Base-by-base conservation (phyloP, 2,329 filamentous ascomycete genomes). In the Fusarium hostae region DNA sequence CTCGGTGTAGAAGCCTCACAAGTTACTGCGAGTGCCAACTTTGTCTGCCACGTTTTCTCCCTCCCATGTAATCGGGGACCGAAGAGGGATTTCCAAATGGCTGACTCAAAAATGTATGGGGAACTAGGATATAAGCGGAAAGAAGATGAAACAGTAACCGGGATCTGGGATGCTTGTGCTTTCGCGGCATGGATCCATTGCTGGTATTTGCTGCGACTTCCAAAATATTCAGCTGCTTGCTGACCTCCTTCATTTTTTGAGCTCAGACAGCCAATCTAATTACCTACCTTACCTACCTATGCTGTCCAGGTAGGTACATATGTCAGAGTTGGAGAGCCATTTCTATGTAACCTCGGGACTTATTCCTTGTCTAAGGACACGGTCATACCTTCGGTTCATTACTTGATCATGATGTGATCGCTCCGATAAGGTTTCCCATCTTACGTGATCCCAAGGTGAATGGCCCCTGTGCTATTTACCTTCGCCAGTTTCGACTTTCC, bases 71-170 rank as follows among this genome's bases (percentile, higher is more conserved):
- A 57, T 51, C 65, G 40, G 63, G 58, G 55, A 62, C 26, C 40
- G 37, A 34, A 50, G 55, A 35, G 43, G 15, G 52, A 45, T 34
- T 56, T 52, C 47, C 54, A 50, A 35, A 39, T 37, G 56, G 44
- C 34, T 51, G 44, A 63, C 28, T 32, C 28, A 48, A 39, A 62
- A 67, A 22, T 50, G 66, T 37, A 55, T 52, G 37, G 64, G 48
- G 47, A 51, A 45, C 41, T 44, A 63, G 26, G 47, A 44, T 47
- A 20, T 34, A 61, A 64, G 26, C 54, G 54, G 47, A 52, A 67
- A 70, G 51, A 59, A 51, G 40, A 41, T 72, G 70, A 72, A 72
- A 72, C 70, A 70, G 32, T 44, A 66, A 52, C 61, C 55, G 40
- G 70, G 65, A 50, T 72, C 54, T 43, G 24, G 37, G n/a, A 47